Percentiles rank a stretch among this genome's conserved stretches.
phyloP scores from a whole-genome alignment of 352 stramenopile genomes.

The Phytophthora niederhauseri region DNA sequence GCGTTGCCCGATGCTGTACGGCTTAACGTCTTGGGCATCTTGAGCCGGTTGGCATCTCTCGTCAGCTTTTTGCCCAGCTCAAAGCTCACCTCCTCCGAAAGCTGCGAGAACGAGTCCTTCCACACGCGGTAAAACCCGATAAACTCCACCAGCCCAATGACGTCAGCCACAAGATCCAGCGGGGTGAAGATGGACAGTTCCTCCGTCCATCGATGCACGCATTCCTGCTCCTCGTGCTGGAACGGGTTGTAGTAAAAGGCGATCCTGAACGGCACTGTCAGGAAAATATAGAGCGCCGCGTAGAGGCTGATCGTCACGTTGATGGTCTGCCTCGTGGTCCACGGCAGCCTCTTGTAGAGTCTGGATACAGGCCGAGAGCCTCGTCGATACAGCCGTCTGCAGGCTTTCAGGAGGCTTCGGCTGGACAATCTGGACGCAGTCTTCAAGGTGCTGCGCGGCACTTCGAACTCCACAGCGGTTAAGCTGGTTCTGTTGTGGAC shows the following conservation, averaged over 20 bases:
- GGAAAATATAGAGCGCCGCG: conserved; percentile 27
- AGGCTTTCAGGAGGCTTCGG: conserved; percentile 7
- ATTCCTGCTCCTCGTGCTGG: conserved; percentile 6
- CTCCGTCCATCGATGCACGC: conserved; percentile 17
- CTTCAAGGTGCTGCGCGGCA: not conserved
- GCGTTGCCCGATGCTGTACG: not conserved
- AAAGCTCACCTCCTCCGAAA: conserved; percentile 28
- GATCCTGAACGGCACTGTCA: conserved; percentile 12
- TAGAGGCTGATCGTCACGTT: conserved; percentile 22
- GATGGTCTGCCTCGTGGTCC: conserved; percentile 26
- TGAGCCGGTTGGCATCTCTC: conserved; percentile 30
- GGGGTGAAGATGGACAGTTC: conserved; percentile 25
- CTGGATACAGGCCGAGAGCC: conserved; percentile 6
- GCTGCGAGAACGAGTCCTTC: conserved; percentile 31
- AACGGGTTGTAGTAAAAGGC: conserved; percentile 30
- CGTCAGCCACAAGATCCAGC: conserved; percentile 27
- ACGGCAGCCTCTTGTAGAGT: conserved; percentile 27
- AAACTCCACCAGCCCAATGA: conserved; percentile 27
- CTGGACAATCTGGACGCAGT: conserved; percentile 2
- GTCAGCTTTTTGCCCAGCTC: conserved; percentile 36
- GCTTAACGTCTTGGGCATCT: conserved; percentile 10
- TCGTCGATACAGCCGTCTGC: conserved; percentile 15
- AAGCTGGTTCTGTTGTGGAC: not conserved
- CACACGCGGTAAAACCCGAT: conserved; percentile 25
- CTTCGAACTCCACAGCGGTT: not conserved